Evolutionary conservation across 306 rosid genomes (phyloP).

Genomic region (Dalbergia cochinchinensis): DNA sequence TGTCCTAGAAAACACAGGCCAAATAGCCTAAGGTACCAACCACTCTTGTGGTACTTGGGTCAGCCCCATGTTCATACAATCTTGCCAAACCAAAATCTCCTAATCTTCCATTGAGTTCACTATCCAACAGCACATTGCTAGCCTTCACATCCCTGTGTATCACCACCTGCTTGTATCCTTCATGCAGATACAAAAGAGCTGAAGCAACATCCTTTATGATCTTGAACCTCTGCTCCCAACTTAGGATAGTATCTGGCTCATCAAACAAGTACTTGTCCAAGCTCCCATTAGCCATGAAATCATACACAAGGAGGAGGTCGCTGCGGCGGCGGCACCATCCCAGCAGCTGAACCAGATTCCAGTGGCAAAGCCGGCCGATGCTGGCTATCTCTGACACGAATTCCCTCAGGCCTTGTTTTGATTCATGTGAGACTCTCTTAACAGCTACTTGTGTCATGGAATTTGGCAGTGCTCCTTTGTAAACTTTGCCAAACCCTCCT

Average conservation of each 20-base stretch:
- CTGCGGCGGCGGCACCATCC: conserved; percentile 83
- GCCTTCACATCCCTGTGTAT: conserved; percentile 86
- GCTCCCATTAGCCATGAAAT: conserved; percentile 84
- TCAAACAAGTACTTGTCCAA: conserved; percentile 71
- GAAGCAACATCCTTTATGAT: conserved; percentile 79
- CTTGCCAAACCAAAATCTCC: conserved; percentile 86
- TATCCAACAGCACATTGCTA: conserved; percentile 75
- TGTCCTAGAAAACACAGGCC: conserved; percentile 78
- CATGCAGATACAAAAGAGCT: conserved; percentile 77
- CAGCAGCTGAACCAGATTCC: conserved; percentile 73
- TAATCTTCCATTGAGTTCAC: conserved; percentile 70
- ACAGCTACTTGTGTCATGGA: conserved; percentile 68
- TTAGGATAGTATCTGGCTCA: conserved; percentile 52
- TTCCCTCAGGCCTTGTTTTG: conserved; percentile 79
- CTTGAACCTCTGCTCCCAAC: conserved; percentile 71
- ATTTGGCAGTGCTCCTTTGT: conserved; percentile 69
- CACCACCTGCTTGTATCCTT: conserved; percentile 81
- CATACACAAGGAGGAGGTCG: conserved; percentile 79
- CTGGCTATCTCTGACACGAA: conserved; percentile 82
- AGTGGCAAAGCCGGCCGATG: conserved; percentile 85
- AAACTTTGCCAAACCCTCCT: conserved; percentile 83
- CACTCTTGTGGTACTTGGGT: conserved; percentile 76
- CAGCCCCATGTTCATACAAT: conserved; percentile 74
- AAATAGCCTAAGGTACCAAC: conserved; percentile 83
- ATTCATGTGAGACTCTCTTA: conserved; percentile 76